phyloP scores from a whole-genome alignment of 2,329 filamentous ascomycete species.

The Fusarium denticulatum region DNA sequence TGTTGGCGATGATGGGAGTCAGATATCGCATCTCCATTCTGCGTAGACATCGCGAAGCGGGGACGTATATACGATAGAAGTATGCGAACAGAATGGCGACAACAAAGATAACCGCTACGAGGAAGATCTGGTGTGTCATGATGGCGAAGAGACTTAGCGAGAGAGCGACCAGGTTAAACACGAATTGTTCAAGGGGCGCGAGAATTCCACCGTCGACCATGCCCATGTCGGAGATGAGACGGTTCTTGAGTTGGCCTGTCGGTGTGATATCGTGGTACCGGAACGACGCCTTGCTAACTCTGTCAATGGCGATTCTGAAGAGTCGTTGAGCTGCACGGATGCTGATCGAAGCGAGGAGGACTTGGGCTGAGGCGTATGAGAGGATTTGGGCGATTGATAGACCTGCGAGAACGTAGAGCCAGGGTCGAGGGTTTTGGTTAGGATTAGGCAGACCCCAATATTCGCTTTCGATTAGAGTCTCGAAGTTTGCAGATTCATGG shows the following conservation, averaged over 20 bases:
- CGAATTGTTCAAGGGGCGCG: conserved; percentile 74
- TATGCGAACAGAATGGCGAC: conserved; percentile 76
- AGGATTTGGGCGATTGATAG: conserved; percentile 71
- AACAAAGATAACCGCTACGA: conserved; percentile 75
- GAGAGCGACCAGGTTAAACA: conserved; percentile 77
- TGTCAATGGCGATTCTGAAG: conserved; percentile 76
- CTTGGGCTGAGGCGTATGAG: conserved; percentile 68
- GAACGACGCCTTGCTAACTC: conserved; percentile 83
- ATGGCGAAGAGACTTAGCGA: conserved; percentile 79
- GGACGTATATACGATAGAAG: conserved; percentile 81
- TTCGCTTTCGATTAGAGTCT: background rate
- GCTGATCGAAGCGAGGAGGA: conserved; percentile 78
- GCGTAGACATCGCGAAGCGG: conserved; percentile 83
- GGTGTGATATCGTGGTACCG: conserved; percentile 93
- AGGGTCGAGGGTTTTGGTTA: conserved; percentile 72
- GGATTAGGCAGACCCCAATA: conserved; percentile 67
- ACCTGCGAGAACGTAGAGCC: conserved; percentile 76
- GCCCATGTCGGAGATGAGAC: conserved; percentile 88
- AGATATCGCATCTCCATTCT: conserved; percentile 90
- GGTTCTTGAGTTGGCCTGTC: conserved; percentile 89
- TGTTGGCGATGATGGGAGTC: conserved; percentile 90
- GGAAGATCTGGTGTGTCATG: conserved; percentile 78
- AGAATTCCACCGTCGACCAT: conserved; percentile 90
- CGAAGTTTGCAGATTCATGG: conserved; percentile 59
- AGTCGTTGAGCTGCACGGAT: conserved; percentile 81